These are phyloP conservation scores for Novakomyces olei DNA, from an alignment of 805 yeast genomes.

Conservation along the genomic window DNA sequence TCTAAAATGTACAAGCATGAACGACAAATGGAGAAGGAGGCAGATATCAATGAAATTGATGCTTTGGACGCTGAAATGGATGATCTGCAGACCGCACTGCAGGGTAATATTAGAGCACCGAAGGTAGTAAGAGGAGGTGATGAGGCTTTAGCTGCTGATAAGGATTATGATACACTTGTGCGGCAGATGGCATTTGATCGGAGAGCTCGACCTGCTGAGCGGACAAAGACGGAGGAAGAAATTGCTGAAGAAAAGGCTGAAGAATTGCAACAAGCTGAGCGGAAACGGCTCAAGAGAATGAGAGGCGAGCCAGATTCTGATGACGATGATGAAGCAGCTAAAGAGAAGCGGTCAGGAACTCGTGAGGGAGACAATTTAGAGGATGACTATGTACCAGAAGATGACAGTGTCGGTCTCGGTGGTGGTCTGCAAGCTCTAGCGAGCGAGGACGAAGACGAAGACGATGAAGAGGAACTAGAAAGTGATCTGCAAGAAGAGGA, in stretches of 20 bases:
- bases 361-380: conserved; percentile 8
- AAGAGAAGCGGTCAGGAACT: conserved; percentile 24
- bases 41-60: conserved; percentile 17
- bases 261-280: conserved; percentile 14
- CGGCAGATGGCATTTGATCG: conserved; percentile 21
- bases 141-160: conserved; percentile 9
- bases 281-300: conserved; percentile 19
- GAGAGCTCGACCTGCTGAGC: conserved; percentile 21
- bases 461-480: conserved; percentile 20
- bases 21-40: conserved; percentile 19
- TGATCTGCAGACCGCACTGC: conserved; percentile 10
- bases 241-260: conserved; percentile 17
- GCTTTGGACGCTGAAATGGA: conserved; percentile 18
- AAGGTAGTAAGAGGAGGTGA: background rate
- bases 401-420: conserved; percentile 20
- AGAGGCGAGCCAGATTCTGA: conserved; percentile 13
- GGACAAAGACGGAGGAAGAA: conserved; percentile 24
- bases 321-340: conserved; percentile 22
- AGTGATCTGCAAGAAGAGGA: conserved; percentile 19
- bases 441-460: conserved; percentile 20
- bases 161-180: conserved; percentile 17
- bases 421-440: conserved; percentile 4
- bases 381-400: conserved; percentile 15
- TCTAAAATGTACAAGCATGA: conserved; percentile 21
- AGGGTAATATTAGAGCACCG: conserved; percentile 2